These are phyloP conservation scores for Prunus mongolica DNA, from an alignment of 306 rosid genomes.

Conservation along the genomic window DNA sequence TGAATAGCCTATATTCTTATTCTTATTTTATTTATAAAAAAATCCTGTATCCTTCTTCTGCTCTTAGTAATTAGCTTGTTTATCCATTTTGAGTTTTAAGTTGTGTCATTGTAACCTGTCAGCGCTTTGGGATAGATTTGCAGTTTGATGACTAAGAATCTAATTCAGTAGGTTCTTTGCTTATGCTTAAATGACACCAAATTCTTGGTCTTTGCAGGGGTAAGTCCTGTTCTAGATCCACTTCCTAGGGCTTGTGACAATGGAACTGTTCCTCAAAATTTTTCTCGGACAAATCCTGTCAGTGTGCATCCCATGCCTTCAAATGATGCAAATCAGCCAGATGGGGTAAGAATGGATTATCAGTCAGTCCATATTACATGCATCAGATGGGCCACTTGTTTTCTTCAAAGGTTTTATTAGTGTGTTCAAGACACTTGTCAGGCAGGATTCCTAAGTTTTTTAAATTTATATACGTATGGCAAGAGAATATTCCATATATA, in stretches of 20 bases:
- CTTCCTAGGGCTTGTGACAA: constrained; percentile 53
- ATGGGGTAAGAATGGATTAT: constrained; percentile 42
- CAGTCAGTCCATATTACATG: constrained; percentile 2
- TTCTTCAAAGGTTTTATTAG: background rate
- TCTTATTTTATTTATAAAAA: too few species aligned
- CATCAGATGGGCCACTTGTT: constrained; percentile 6
- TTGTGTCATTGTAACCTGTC: background rate
- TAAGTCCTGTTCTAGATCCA: constrained; percentile 49
- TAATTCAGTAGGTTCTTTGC: constrained; percentile 1
- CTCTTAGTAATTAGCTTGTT: background rate
- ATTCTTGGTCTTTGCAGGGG: constrained; percentile 47
- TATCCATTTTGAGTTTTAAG: background rate
- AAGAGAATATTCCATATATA: background rate
- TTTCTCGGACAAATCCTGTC: constrained; percentile 35
- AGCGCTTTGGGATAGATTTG: background rate
- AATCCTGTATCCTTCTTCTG: background rate
- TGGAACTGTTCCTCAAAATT: constrained; percentile 34
- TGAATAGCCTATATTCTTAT: background rate
- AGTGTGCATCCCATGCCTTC: constrained; percentile 51
- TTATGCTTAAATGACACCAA: constrained; percentile 16
- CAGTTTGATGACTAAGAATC: background rate
- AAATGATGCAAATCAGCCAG: constrained; percentile 35
- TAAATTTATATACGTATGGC: background rate
- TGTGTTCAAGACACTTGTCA: background rate
- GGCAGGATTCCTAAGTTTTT: background rate